These are phyloP conservation scores for Acacia concinna DNA, from an alignment of 331 rosid species.

Conservation along the genomic window DNA sequence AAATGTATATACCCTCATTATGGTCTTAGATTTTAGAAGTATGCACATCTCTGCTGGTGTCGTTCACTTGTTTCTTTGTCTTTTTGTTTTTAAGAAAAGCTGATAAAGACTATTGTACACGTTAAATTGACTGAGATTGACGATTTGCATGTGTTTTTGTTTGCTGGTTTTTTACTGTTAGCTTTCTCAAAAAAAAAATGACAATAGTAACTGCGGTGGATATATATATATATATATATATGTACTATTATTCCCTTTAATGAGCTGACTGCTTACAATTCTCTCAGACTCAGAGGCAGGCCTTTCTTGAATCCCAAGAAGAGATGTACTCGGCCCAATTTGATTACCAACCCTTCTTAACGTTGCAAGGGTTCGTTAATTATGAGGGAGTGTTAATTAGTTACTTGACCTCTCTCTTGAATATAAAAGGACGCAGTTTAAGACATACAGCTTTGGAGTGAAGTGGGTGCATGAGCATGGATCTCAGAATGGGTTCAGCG, in stretches of 20 bases:
- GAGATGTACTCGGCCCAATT: background rate
- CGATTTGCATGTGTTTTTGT: too few species aligned
- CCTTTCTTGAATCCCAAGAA: background rate
- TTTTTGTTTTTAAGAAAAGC: background rate
- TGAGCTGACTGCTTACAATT: background rate
- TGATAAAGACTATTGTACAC: background rate
- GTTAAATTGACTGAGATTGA: background rate
- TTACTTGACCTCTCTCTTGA: background rate
- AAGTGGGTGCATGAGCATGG: background rate
- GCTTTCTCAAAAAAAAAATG: background rate
- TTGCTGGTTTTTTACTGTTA: background rate
- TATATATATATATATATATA: too few species aligned
- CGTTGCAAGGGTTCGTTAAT: background rate
- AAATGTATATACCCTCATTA: too few species aligned
- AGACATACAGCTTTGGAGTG: background rate
- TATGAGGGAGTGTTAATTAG: background rate
- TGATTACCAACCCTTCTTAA: background rate
- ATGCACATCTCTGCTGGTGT: background rate
- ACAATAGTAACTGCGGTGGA: background rate
- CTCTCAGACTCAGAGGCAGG: background rate
- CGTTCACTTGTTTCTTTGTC: background rate
- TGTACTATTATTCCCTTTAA: background rate
- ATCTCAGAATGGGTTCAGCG: background rate
- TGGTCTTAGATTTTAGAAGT: background rate
- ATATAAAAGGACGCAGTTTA: background rate